These are phyloP conservation scores for Cyclotella cryptica DNA, from an alignment of 108 stramenopile genomes.

Conservation along the genomic window DNA sequence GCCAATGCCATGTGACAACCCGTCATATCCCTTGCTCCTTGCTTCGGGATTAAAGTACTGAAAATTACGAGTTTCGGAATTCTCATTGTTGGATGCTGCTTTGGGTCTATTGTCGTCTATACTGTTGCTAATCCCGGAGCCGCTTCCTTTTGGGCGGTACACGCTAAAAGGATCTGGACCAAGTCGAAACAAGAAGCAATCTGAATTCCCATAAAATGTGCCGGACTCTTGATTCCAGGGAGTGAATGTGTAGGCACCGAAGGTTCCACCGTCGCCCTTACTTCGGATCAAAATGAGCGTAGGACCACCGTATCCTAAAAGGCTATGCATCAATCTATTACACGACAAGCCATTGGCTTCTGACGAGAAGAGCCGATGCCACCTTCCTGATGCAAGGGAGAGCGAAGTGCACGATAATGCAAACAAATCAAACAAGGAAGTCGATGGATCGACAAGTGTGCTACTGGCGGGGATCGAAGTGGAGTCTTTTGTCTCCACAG, in stretches of 20 bases:
- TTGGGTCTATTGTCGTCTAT: slow-evolving; percentile 19
- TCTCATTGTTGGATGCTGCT: slow-evolving; percentile 2
- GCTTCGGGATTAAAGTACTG: slow-evolving; percentile 82
- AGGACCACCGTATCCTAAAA: slow-evolving; percentile 84
- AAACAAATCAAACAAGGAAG: slow-evolving; percentile 35
- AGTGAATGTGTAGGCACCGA: slow-evolving; percentile 73
- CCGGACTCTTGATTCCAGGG: slow-evolving; percentile 78
- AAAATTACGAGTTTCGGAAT: slow-evolving; percentile 54
- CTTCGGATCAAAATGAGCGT: slow-evolving; percentile 74
- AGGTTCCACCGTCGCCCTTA: slow-evolving; percentile 54
- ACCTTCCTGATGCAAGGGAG: slow-evolving; percentile 45
- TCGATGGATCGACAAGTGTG: slow-evolving; percentile 22
- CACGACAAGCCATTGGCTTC: slow-evolving; percentile 83
- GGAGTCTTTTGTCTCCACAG: slow-evolving; percentile 42
- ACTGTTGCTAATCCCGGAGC: not conserved
- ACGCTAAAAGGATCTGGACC: slow-evolving; percentile 59
- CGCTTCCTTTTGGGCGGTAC: slow-evolving; percentile 72
- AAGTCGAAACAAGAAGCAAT: slow-evolving; percentile 73
- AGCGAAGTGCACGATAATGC: slow-evolving; percentile 44
- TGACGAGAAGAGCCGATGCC: slow-evolving; percentile 81
- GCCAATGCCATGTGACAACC: slow-evolving; percentile 85
- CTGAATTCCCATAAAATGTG: slow-evolving; percentile 82
- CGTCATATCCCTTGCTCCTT: slow-evolving; percentile 80
- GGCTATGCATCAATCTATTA: slow-evolving; percentile 73
- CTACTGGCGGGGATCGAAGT: slow-evolving; percentile 6